phyloP scores from a whole-genome alignment of 768 basidiomycete genomes.

The Kockovaella imperatae region DNA sequence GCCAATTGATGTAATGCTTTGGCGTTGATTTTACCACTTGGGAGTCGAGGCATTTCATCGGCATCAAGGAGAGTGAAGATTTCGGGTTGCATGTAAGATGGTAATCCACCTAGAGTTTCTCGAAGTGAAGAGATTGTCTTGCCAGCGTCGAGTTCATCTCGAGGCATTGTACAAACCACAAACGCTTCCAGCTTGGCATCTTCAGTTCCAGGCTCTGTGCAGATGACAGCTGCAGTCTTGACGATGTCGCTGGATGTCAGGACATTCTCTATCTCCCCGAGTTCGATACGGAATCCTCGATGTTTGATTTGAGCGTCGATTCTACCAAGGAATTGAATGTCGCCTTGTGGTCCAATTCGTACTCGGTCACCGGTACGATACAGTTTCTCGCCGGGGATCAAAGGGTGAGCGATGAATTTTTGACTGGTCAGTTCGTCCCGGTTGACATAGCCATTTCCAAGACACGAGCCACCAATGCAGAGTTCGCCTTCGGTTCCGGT shows the following conservation, averaged over 20 bases:
- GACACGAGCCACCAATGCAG: neutral
- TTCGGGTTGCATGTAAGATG: constrained; percentile 1
- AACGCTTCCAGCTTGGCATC: neutral
- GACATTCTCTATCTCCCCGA: neutral
- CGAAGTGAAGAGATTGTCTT: too few species aligned
- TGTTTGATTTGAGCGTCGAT: constrained; percentile 3
- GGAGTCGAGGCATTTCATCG: neutral
- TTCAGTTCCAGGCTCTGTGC: neutral
- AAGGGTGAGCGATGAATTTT: neutral
- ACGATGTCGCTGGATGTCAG: neutral
- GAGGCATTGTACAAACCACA: too few species aligned
- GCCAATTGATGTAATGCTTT: neutral
- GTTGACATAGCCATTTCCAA: constrained; percentile 2
- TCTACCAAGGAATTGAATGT: constrained; percentile 1
- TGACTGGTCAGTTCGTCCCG: neutral
- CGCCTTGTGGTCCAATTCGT: neutral
- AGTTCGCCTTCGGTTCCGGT: neutral
- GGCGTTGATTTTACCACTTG: constrained; percentile 1
- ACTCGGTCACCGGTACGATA: constrained; percentile 2
- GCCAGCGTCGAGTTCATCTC: too few species aligned
- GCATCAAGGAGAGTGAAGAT: neutral
- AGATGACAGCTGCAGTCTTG: neutral
- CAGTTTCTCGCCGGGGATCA: neutral
- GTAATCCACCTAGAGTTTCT: neutral
- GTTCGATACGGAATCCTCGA: constrained; percentile 1